phyloP scores from a whole-genome alignment of 148 eudicot genomes.

The Fallopia convolvulus region DNA sequence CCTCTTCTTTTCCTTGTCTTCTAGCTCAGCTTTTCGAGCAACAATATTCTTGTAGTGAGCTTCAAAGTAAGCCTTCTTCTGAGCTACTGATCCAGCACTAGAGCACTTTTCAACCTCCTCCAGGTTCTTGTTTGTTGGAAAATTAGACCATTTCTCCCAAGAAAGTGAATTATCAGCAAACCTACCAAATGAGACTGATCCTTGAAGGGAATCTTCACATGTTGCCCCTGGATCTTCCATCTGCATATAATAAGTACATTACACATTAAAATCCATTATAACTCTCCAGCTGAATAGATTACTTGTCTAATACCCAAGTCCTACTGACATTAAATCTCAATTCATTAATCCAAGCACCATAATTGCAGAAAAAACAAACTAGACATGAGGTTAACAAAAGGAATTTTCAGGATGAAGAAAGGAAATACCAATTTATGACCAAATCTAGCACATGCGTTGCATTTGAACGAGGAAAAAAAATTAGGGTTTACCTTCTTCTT shows the following conservation, averaged over 20 bases:
- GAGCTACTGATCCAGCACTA: slow-evolving; percentile 92
- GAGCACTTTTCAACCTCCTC: slow-evolving; percentile 89
- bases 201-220: slow-evolving; percentile 35
- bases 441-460: slow-evolving; percentile 19
- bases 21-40: slow-evolving; percentile 41
- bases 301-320: slow-evolving; percentile 14
- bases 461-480: slow-evolving; percentile 20
- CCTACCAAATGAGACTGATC: slow-evolving; percentile 85
- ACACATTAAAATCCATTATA: slow-evolving; percentile 1
- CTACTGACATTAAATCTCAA: slow-evolving; percentile 12
- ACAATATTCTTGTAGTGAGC: slow-evolving; percentile 89
- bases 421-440: slow-evolving; percentile 5
- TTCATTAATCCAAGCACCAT: slow-evolving; percentile 1
- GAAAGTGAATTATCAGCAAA: slow-evolving; percentile 84
- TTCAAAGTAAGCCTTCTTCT: slow-evolving; percentile 92
- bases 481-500: slow-evolving; percentile 50
- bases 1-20: slow-evolving; percentile 19
- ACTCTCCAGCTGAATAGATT: slow-evolving; percentile 14
- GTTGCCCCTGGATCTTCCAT: slow-evolving; percentile 46
- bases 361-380: neutral
- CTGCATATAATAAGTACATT: slow-evolving; percentile 36
- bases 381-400: neutral
- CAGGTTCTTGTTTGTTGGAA: slow-evolving; percentile 82
- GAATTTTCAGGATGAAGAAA: slow-evolving; percentile 7
- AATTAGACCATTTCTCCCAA: slow-evolving; percentile 97